phyloP scores from a whole-genome alignment of 2,329 filamentous ascomycete genomes.

The Ascochyta lentis region DNA sequence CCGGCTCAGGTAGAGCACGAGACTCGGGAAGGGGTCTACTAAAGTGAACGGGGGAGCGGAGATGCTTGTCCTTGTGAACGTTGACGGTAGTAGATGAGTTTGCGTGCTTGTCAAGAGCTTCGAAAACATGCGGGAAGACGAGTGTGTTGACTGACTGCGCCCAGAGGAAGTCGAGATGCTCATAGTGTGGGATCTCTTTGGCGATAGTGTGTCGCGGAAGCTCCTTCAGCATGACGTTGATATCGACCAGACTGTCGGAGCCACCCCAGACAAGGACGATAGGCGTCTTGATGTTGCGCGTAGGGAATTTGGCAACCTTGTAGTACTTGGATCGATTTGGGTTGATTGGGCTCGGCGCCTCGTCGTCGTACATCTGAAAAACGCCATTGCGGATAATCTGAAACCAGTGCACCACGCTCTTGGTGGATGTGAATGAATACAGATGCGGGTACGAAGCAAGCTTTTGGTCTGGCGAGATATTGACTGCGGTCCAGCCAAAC shows the following conservation, averaged over 20 bases:
- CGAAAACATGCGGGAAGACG: slow-evolving; percentile 91
- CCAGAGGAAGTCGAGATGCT: slow-evolving; percentile 97
- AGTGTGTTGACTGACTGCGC: slow-evolving; percentile 80
- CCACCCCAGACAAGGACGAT: slow-evolving; percentile 94
- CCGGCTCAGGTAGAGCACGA: slow-evolving; percentile 25
- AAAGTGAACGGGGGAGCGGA: slow-evolving; percentile 40
- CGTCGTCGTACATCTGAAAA: slow-evolving; percentile 99
- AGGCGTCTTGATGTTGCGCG: slow-evolving; percentile 94
- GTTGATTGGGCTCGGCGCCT: slow-evolving; percentile 78
- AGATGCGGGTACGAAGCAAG: slow-evolving; percentile 94
- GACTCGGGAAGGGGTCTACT: slow-evolving; percentile 35
- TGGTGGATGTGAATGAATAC: slow-evolving; percentile 96
- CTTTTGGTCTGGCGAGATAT: slow-evolving; percentile 87
- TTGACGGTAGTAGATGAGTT: slow-evolving; percentile 12
- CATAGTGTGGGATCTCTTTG: slow-evolving; percentile 88
- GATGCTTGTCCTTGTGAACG: slow-evolving; percentile 29
- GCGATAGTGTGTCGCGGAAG: slow-evolving; percentile 84
- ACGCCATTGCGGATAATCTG: slow-evolving; percentile 96
- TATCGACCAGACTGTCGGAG: slow-evolving; percentile 91
- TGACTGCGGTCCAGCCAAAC: slow-evolving; percentile 86
- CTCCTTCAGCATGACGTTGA: slow-evolving; percentile 88
- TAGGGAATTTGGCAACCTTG: slow-evolving; percentile 95
- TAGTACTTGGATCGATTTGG: slow-evolving; percentile 82
- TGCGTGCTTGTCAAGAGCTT: slow-evolving; percentile 76
- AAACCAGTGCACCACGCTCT: slow-evolving; percentile 98